These are phyloP conservation scores for Alectoria sarmentosa DNA, from an alignment of 495 filamentous ascomycete genomes.

Conservation along the genomic window DNA sequence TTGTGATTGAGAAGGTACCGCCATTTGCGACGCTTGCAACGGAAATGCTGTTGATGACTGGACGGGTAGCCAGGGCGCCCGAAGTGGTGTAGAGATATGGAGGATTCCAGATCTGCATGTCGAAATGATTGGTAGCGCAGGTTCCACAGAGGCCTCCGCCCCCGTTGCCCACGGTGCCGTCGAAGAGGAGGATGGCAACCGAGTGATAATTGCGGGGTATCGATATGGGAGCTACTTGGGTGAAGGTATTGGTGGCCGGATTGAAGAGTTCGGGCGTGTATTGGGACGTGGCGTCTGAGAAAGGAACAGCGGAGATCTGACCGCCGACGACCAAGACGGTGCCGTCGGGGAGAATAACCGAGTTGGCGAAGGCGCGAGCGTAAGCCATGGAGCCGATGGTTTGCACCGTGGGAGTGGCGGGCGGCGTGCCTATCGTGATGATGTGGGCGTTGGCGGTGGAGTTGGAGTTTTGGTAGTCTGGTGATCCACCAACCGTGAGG, in stretches of 20 bases:
- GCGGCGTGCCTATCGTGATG: conserved; percentile 35
- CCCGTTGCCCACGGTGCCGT: conserved; percentile 44
- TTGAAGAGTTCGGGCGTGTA: conserved; percentile 39
- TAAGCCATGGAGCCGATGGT: conserved; percentile 34
- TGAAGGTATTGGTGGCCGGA: conserved; percentile 36
- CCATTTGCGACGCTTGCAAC: conserved; percentile 28
- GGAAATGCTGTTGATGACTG: conserved; percentile 31
- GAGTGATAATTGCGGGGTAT: conserved; percentile 45
- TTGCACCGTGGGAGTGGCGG: conserved; percentile 26
- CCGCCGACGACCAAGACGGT: conserved; percentile 42
- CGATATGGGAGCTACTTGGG: conserved; percentile 30
- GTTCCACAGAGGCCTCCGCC: conserved; percentile 47
- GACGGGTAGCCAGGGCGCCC: conserved; percentile 34
- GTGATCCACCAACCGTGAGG: conserved; percentile 40
- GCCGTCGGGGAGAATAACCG: conserved; percentile 43
- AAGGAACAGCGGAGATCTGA: conserved; percentile 36
- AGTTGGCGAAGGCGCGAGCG: conserved; percentile 37
- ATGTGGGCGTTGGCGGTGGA: conserved; percentile 35
- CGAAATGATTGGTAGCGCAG: conserved; percentile 43
- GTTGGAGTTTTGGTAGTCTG: conserved; percentile 32
- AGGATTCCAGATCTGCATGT: conserved; percentile 44
- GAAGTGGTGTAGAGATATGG: conserved; percentile 40
- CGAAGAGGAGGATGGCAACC: conserved; percentile 42
- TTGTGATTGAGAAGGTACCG: conserved; percentile 33
- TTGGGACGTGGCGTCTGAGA: conserved; percentile 37